phyloP scores from a whole-genome alignment of 2,329 filamentous ascomycete species.

The Aspergillus sp. region DNA sequence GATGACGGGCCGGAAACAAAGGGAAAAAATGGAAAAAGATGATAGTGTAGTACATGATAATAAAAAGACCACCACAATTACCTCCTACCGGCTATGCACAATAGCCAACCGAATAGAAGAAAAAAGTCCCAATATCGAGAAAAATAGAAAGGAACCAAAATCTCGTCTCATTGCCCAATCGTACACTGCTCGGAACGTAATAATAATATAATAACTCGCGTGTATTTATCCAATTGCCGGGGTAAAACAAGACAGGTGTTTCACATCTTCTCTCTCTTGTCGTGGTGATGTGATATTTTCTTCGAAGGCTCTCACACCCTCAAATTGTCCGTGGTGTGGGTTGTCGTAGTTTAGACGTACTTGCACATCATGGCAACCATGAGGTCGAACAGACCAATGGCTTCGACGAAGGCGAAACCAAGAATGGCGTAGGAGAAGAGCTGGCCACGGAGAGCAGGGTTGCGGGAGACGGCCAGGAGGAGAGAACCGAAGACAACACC shows the following conservation, averaged over 20 bases:
- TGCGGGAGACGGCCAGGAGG: conserved; percentile 85
- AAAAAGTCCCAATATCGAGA: conserved; percentile 3
- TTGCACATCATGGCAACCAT: conserved; percentile 95
- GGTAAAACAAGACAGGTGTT: neutral
- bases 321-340: neutral
- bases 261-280: neutral
- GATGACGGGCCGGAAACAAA: conserved; percentile 22
- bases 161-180: neutral
- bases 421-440: conserved; percentile 96
- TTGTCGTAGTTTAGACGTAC: conserved; percentile 57
- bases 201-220: neutral
- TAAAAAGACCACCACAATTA: conserved; percentile 29
- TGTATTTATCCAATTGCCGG: conserved; percentile 1
- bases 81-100: conserved; percentile 12
- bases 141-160: conserved; percentile 1
- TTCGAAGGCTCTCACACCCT: neutral
- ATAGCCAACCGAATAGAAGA: conserved; percentile 3
- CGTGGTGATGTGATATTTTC: conserved; percentile 1
- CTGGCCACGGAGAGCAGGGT: conserved; percentile 91
- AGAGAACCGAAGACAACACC: conserved; percentile 91
- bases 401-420: conserved; percentile 92
- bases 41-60: conserved; percentile 30
- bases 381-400: conserved; percentile 74
- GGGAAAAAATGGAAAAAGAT: conserved; percentile 16
- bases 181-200: neutral